Base-by-base conservation (phyloP, 805 yeast genomes). In the Starmera pachycereana region DNA sequence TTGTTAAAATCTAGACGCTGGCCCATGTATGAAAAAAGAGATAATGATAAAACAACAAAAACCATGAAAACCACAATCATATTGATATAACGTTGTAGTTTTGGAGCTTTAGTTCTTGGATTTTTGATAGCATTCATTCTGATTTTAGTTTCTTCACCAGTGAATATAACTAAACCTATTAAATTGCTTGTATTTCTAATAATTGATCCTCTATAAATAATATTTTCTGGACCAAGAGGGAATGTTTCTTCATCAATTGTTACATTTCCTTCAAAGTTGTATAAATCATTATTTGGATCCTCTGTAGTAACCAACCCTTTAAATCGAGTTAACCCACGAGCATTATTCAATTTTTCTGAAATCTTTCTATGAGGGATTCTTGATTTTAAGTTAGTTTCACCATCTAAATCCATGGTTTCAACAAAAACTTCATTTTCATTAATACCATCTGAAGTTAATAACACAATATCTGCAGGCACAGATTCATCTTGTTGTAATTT, bases 351-450 rank as follows among this genome's bases (percentile, higher is more conserved):
- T 10, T 60, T 46, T 12, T 72, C 71, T 33, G 78, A 69, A 3
- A 90, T 49, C 44, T 78, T 84, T 2, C 71, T 66, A 45, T 80
- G 82, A 0, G 96, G 84, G 14, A 65, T 62, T 50, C 76, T 78
- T 8, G 84, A 70, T 58, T 92, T 92, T 44, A 92, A 66, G 55
- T 88, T 90, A 0, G 97, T 92, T 60, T 92, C 98, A 38, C 99
- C 99, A 61, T 92, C 98, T 37, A 92, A 68, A 1, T 96, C 98
- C 90, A 90, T 88, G 1, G 99, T 92, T 58, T 92, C 99, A 14
- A 89, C 78, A 47, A 76, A 85, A 42, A 78, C 74, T 32, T 81
- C 88, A 45, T 71, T 72, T 31, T 54, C 57, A 32, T 77, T 75
- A 32, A 60, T 58, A 4, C 78, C 78, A 38, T 72, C 72, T 3